Evolutionary conservation across 2,329 filamentous ascomycete genomes (phyloP).

Genomic region (Ophiostoma angusticollis): DNA sequence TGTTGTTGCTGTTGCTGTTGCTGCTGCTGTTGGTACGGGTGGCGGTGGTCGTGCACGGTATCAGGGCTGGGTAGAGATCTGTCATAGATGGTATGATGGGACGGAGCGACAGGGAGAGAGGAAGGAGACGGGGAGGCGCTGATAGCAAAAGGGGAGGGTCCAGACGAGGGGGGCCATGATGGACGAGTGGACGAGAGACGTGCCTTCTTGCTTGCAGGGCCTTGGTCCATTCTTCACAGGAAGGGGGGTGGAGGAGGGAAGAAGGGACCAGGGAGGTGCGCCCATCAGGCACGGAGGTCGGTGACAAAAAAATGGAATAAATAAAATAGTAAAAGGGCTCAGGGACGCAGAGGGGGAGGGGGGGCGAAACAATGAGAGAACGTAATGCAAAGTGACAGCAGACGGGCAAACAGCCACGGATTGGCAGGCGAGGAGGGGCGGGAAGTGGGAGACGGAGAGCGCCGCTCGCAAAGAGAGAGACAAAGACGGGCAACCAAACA

Average conservation of each 20-base stretch:
- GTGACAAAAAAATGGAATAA: no score
- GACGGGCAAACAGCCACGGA: background rate
- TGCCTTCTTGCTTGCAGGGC: slow-evolving; percentile 10
- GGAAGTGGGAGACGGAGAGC: background rate
- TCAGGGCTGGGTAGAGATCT: slow-evolving; percentile 35
- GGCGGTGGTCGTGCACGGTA: slow-evolving; percentile 17
- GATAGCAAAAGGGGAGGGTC: slow-evolving; percentile 18
- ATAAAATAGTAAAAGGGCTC: background rate
- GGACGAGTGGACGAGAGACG: slow-evolving; percentile 7
- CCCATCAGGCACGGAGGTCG: slow-evolving; percentile 8
- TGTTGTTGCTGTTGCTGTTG: slow-evolving; percentile 16
- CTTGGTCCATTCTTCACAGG: slow-evolving; percentile 10
- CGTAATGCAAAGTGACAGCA: background rate
- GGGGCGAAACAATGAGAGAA: background rate
- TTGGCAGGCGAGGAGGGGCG: background rate
- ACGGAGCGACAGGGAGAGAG: no score
- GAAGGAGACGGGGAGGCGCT: background rate
- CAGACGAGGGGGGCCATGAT: slow-evolving; percentile 8
- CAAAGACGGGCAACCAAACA: background rate
- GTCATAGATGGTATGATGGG: slow-evolving; percentile 2
- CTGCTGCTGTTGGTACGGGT: slow-evolving; percentile 24
- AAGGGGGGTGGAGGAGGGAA: background rate
- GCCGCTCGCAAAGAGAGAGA: no score
- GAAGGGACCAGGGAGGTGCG: background rate
- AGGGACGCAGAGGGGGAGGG: background rate